phyloP scores from a whole-genome alignment of 768 basidiomycete genomes.

The Coprinellus aureogranulatus region DNA sequence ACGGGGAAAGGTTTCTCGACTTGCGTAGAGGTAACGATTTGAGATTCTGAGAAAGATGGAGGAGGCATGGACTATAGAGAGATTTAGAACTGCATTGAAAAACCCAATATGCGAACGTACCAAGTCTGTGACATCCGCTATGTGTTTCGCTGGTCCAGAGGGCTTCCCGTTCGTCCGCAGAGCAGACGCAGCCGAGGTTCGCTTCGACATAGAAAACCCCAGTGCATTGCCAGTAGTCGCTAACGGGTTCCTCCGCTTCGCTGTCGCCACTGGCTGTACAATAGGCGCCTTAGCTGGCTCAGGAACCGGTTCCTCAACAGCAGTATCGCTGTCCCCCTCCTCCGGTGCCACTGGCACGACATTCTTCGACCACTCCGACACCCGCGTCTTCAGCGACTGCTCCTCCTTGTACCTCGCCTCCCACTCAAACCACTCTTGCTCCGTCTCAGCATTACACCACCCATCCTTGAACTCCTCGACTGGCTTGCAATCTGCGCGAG shows the following conservation, averaged over 20 bases:
- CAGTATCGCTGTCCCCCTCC: neutral
- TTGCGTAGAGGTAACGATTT: conserved; percentile 54
- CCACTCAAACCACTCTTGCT: conserved; percentile 49
- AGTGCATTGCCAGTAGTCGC: neutral
- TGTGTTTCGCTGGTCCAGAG: conserved; percentile 1
- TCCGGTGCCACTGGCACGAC: conserved; percentile 3
- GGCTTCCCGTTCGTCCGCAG: neutral
- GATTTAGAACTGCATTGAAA: neutral
- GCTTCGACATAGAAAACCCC: conserved; percentile 10
- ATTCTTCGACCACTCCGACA: conserved; percentile 25
- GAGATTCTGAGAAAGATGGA: conserved; percentile 52
- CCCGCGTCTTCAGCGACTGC: conserved; percentile 21
- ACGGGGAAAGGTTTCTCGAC: neutral
- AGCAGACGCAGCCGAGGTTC: neutral
- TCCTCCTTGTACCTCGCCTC: conserved; percentile 35
- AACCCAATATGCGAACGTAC: neutral
- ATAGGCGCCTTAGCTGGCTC: too few relatives aligned
- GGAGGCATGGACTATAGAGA: conserved; percentile 44
- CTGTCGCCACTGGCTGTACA: neutral
- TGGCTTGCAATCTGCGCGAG: conserved; percentile 17
- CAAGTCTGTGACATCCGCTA: conserved; percentile 2
- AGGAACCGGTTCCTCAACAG: neutral
- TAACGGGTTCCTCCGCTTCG: neutral
- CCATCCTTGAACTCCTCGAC: conserved; percentile 17
- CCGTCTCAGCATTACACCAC: conserved; percentile 42